Conservation (phyloP, 2,329 filamentous ascomycete species). For the Paradendryphiella salina region DNA sequence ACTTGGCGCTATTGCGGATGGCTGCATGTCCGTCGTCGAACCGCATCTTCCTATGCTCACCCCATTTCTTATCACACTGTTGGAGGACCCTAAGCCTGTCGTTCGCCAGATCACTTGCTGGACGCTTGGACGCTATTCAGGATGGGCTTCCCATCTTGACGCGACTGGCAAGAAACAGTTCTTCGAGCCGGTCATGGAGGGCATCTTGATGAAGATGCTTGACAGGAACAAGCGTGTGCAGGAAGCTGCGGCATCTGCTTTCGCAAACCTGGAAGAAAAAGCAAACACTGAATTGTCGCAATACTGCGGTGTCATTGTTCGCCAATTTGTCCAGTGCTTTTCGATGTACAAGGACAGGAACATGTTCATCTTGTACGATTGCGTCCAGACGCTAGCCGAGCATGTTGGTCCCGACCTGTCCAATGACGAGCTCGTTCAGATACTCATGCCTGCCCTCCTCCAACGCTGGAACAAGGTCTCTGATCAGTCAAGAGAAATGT, state of each 20-base stretch:
- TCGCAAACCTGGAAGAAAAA: slow-evolving; percentile 94
- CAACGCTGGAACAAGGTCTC: slow-evolving; percentile 82
- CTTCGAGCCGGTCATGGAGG: slow-evolving; percentile 97
- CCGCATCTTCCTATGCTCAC: slow-evolving; percentile 90
- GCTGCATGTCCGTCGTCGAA: slow-evolving; percentile 85
- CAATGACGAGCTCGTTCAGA: slow-evolving; percentile 75
- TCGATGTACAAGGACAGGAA: slow-evolving; percentile 96
- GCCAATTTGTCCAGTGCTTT: slow-evolving; percentile 91
- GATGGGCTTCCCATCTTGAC: slow-evolving; percentile 80
- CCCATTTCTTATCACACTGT: slow-evolving; percentile 82
- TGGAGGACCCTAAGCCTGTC: slow-evolving; percentile 83
- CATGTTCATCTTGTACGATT: slow-evolving; percentile 98
- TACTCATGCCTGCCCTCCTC: slow-evolving; percentile 92
- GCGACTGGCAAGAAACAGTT: slow-evolving; percentile 71
- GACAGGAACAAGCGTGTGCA: slow-evolving; percentile 98
- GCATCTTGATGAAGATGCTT: slow-evolving; percentile 90
- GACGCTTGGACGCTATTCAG: slow-evolving; percentile 91
- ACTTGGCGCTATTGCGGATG: slow-evolving; percentile 90
- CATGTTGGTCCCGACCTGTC: slow-evolving; percentile 81
- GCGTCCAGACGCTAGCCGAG: slow-evolving; percentile 94
- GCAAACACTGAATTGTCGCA: slow-evolving; percentile 78
- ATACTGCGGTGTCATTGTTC: slow-evolving; percentile 87
- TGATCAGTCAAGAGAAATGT: slow-evolving; percentile 89
- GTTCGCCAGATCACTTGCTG: slow-evolving; percentile 97
- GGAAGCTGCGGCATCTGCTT: slow-evolving; percentile 92